These are phyloP conservation scores for Coprinopsis strossmayeri DNA, from an alignment of 768 basidiomycete species.

Conservation along the genomic window DNA sequence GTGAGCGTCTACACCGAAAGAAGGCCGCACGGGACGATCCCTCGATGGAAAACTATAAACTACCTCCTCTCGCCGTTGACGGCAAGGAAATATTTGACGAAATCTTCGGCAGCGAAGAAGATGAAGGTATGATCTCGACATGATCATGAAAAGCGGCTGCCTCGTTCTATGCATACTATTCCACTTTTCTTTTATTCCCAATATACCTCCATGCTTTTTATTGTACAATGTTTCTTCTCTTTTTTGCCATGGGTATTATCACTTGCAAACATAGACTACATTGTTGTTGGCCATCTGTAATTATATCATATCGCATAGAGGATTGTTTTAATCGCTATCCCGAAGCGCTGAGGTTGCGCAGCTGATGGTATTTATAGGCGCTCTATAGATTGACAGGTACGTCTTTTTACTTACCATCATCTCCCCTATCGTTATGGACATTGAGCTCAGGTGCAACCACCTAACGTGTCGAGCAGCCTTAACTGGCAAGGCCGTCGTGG, in stretches of 20 bases:
- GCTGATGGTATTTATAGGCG: neutral
- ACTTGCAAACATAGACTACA: slow-evolving; percentile 3
- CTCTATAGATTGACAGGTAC: too few species aligned
- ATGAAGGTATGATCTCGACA: slow-evolving; percentile 73
- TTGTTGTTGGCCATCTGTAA: neutral
- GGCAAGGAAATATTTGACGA: slow-evolving; percentile 78
- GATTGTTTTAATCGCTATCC: neutral
- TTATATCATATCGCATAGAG: neutral
- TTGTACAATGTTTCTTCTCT: slow-evolving; percentile 2
- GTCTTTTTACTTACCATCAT: too few species aligned
- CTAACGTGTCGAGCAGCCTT: slow-evolving; percentile 64
- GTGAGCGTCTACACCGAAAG: slow-evolving; percentile 67
- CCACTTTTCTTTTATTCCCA: slow-evolving; percentile 3
- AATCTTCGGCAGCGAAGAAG: slow-evolving; percentile 62
- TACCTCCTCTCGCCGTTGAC: slow-evolving; percentile 60
- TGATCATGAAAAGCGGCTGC: slow-evolving; percentile 23
- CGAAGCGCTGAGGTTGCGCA: too few species aligned
- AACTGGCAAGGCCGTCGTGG: slow-evolving; percentile 79
- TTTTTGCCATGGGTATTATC: slow-evolving; percentile 10
- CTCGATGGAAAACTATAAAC: slow-evolving; percentile 35
- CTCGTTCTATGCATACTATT: neutral
- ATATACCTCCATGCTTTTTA: slow-evolving; percentile 1
- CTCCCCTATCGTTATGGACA: slow-evolving; percentile 45
- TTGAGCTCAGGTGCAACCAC: slow-evolving; percentile 74
- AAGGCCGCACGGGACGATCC: slow-evolving; percentile 58